Evolutionary conservation across 352 stramenopile genomes (phyloP), one percentile per base, ranked within the genome.

Genomic region (Phytopythium chamaehyphon): DNA sequence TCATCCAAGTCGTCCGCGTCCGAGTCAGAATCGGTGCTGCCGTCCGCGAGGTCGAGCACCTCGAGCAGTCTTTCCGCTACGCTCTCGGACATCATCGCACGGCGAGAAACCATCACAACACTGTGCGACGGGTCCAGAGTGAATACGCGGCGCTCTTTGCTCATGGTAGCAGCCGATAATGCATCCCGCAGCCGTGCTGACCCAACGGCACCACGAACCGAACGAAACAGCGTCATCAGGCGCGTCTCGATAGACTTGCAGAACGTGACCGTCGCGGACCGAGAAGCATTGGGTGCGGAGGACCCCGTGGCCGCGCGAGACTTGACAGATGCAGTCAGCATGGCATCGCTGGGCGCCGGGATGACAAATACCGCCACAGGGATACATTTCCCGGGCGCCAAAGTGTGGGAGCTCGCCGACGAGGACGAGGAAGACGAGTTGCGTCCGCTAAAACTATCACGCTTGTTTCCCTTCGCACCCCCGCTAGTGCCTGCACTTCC

Each of bases 51-150:
- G 3, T 64, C 64, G 2, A 91, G 47, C 38, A 87, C 55, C 15
- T 68, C 42, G 5, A 69, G 63, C 5, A 91, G 57, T 14, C 71
- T 67, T 1, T 44, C 47, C 22, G 78, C 73, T 2, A 71, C 39
- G 15, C 59, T 51, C 36, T 72, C 69, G 6, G 69, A 51, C 0
- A 53, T 45, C 6, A 62, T 76, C 6, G 50, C 61, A 6, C 55
- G 50, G 40, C 56, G 55, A 0, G 77, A 84, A 9, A 91, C 61
- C 16, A 91, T 64, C 9, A 86, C 73, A 0, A 86, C 80, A 40
- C 73, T 80, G 54, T 91, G 80, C 6, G 77, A 59, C n/a, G 76
- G 71, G 28, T 91, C 80, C 24, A 87, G 51, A 21, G 84, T 82
- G 40, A 86, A 88, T 24, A 87, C 40, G 1, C 80, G 76, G 0